Conservation (phyloP, 2,329 filamentous ascomycete genomes). For the Calonectria pseudoturangicola region DNA sequence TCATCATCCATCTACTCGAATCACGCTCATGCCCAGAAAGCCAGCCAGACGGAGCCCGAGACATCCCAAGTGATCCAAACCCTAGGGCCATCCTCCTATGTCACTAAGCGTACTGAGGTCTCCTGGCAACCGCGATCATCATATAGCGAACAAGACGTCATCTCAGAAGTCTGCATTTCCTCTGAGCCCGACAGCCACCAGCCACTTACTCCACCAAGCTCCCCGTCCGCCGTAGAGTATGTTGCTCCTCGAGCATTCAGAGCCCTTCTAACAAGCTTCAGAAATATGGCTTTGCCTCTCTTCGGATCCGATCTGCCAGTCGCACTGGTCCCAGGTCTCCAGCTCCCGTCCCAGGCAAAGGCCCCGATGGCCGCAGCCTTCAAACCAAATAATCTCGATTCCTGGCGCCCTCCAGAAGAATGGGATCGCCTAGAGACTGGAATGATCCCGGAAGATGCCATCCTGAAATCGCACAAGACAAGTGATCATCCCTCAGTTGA, state of each 20-base stretch:
- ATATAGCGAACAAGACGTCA: slow-evolving; percentile 38
- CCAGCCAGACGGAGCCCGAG: slow-evolving; percentile 10
- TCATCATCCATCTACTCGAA: slow-evolving; percentile 45
- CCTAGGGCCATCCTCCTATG: slow-evolving; percentile 41
- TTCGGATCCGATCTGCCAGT: slow-evolving; percentile 45
- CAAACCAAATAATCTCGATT: slow-evolving; percentile 61
- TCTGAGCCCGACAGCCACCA: slow-evolving; percentile 46
- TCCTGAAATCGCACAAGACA: neutral
- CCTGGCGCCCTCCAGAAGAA: slow-evolving; percentile 67
- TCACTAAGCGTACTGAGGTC: slow-evolving; percentile 41
- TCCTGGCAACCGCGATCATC: slow-evolving; percentile 33
- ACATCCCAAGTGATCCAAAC: slow-evolving; percentile 36
- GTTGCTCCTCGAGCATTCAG: neutral
- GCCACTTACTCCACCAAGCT: slow-evolving; percentile 42
- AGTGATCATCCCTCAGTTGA: slow-evolving; percentile 19
- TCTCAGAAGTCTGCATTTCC: slow-evolving; percentile 45
- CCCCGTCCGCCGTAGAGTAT: neutral
- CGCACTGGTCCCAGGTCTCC: slow-evolving; percentile 34
- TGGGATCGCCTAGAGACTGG: slow-evolving; percentile 58
- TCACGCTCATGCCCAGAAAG: neutral
- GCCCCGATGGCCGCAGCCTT: slow-evolving; percentile 50
- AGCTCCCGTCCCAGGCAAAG: slow-evolving; percentile 33
- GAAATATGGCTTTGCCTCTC: slow-evolving; percentile 40
- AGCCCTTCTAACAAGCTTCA: slow-evolving; percentile 12
- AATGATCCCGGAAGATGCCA: too few species aligned